Evolutionary conservation across 1,139 yeast genomes (phyloP).

Genomic region (Lodderomyces orthopsilosis): DNA sequence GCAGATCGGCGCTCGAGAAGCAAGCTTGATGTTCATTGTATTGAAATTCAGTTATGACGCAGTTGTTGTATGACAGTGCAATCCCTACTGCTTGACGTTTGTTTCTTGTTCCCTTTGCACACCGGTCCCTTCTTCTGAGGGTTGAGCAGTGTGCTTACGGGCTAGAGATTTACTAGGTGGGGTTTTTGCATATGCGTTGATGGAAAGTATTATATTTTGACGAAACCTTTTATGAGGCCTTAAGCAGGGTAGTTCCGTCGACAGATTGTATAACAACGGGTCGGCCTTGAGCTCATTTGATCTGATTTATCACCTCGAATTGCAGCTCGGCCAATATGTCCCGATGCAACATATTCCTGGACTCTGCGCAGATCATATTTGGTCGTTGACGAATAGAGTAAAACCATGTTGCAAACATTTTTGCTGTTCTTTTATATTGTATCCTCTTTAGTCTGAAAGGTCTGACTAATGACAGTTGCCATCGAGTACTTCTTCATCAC

Average conservation of each 20-base stretch:
- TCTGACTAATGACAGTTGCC: too few species aligned
- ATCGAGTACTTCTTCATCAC: too few species aligned
- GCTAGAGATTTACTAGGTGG: conserved; percentile 22
- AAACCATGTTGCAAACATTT: conserved; percentile 84
- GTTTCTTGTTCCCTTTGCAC: conserved; percentile 19
- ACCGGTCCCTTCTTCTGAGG: conserved; percentile 47
- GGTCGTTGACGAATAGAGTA: conserved; percentile 85
- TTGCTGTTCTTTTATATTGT: background rate
- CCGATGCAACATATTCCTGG: conserved; percentile 86
- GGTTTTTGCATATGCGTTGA: conserved; percentile 17
- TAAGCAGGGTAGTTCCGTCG: conserved; percentile 86
- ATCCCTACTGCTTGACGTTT: conserved; percentile 10
- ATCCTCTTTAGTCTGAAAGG: too few species aligned
- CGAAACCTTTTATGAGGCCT: conserved; percentile 27
- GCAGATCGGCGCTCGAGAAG: conserved; percentile 75
- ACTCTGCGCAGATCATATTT: conserved; percentile 77
- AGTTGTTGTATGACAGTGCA: conserved; percentile 4
- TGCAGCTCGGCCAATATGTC: conserved; percentile 54
- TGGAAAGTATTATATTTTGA: conserved; percentile 11
- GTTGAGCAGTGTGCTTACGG: conserved; percentile 47
- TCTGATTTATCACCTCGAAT: conserved; percentile 18
- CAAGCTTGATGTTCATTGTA: conserved; percentile 34
- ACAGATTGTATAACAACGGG: conserved; percentile 68
- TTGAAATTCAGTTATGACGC: conserved; percentile 3
- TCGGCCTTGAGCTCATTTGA: conserved; percentile 64